A percentile compares a stretch with the other conserved stretches of the same genome.
phyloP scores from a whole-genome alignment of 352 stramenopile genomes.

The Globisporangium nodosum region DNA sequence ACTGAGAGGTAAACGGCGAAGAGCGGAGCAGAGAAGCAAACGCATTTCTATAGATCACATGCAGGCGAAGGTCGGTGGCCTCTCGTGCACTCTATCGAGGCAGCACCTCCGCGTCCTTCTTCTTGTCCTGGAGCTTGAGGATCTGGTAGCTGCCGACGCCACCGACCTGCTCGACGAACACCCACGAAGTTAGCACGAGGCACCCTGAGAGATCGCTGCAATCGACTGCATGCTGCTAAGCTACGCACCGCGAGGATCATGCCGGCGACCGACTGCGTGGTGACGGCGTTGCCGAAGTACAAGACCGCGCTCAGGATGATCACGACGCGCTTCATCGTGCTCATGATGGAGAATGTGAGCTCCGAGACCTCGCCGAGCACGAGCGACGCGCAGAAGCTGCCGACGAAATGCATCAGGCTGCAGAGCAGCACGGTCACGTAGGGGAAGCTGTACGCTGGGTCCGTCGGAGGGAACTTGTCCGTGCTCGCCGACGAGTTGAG shows the following conservation, averaged over 20 bases:
- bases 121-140: slow-evolving; percentile 66
- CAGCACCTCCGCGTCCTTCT: slow-evolving; percentile 11
- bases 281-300: slow-evolving; percentile 83
- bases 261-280: slow-evolving; percentile 53
- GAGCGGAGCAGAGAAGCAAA: neutral
- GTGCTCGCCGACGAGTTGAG: slow-evolving; percentile 38
- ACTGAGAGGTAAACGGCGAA: too few relatives aligned
- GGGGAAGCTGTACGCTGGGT: slow-evolving; percentile 42
- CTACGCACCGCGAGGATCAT: slow-evolving; percentile 62
- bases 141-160: slow-evolving; percentile 78
- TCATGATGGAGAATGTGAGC: slow-evolving; percentile 89
- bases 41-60: neutral
- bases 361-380: slow-evolving; percentile 83
- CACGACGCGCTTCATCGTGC: slow-evolving; percentile 86
- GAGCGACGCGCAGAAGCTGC: slow-evolving; percentile 75
- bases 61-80: too few relatives aligned
- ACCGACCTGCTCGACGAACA: slow-evolving; percentile 26
- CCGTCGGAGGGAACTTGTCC: slow-evolving; percentile 45
- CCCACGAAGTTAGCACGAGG: slow-evolving; percentile 5
- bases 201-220: too few relatives aligned
- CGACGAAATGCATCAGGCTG: slow-evolving; percentile 82
- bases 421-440: slow-evolving; percentile 67
- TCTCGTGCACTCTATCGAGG: neutral
- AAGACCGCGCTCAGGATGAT: slow-evolving; percentile 81
- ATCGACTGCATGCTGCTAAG: neutral